These are phyloP conservation scores for Fusarium sp. DNA, from an alignment of 2,329 filamentous ascomycete genomes.

Conservation along the genomic window DNA sequence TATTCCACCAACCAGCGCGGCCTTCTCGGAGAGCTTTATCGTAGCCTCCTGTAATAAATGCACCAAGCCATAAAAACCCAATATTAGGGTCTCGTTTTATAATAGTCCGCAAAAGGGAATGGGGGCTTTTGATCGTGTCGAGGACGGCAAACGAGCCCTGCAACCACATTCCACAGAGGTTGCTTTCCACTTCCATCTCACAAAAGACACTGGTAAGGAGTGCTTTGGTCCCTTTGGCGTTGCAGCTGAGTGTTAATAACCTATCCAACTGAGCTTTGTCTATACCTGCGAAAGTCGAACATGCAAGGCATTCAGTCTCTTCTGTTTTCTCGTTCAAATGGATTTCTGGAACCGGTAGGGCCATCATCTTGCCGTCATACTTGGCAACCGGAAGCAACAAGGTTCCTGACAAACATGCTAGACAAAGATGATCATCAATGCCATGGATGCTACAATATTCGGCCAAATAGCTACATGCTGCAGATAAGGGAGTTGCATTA, in stretches of 20 bases:
- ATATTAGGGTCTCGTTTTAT: constrained; percentile 33
- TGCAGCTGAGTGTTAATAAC: constrained; percentile 41
- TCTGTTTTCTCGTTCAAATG: neutral
- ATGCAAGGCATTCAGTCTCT: too few species aligned
- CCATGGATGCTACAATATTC: constrained; percentile 46
- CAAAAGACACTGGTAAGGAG: constrained; percentile 40
- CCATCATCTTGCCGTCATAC: constrained; percentile 38
- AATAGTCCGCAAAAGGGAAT: constrained; percentile 24
- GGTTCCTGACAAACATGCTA: constrained; percentile 47
- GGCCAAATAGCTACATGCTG: constrained; percentile 44
- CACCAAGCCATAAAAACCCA: constrained; percentile 37
- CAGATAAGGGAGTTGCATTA: constrained; percentile 17
- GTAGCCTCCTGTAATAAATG: constrained; percentile 33
- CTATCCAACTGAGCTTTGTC: constrained; percentile 19
- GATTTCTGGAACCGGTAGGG: constrained; percentile 9
- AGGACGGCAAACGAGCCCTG: constrained; percentile 37
- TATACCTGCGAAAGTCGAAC: neutral
- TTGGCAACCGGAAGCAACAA: constrained; percentile 47
- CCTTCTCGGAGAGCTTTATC: constrained; percentile 7
- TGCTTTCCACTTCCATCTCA: constrained; percentile 31
- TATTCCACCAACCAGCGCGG: constrained; percentile 25
- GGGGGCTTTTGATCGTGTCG: constrained; percentile 7
- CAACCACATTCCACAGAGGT: constrained; percentile 40
- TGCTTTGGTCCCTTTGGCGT: constrained; percentile 25
- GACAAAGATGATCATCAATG: constrained; percentile 39